Base-by-base conservation (phyloP, 2,329 filamentous ascomycete species). In the Pseudocercospora ulei region DNA sequence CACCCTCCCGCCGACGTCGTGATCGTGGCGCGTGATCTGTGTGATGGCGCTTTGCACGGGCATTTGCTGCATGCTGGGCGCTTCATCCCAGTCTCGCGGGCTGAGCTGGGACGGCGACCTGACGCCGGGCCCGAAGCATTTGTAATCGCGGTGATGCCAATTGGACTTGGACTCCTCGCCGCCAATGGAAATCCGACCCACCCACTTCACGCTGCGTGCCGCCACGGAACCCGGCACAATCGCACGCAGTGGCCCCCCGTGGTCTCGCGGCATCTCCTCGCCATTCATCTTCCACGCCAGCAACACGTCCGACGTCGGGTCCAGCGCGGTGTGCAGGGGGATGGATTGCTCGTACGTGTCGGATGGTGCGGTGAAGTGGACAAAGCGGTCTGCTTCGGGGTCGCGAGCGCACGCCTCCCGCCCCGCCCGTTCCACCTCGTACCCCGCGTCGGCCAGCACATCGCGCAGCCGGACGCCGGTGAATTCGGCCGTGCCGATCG, bases 211-310 rank as follows among this genome's bases (percentile, higher is more conserved):
- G 42, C 68, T 73, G n/a, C 74, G 59, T 0, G 77, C 78, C 1
- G 78, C 78, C 41, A 82, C 80, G 47, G 80, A 80, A 7, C 58
- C 58, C 3, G 77, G 65, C 0, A 80, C 76, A 0, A 82, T 67
- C 0, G 69, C 65, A 3, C 78, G 68, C 0, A 82, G 60, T 0
- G 78, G 78, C 14, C 66, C 76, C 0, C 78, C 78, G 43, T 82
- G 79, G 42, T 81, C 80, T 7, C 65, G 67, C 0, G 78, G 78
- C 0, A 82, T 62, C 0, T 67, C 66, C 44, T 78, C 63, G 3
- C 72, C 77, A 47, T 82, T 82, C 78, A 82, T 82, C 51, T 80
- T 74, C 76, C 76, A 82, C 0, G 73, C 74, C 0, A 82, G 65
- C 34, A 82, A 63, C 0, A 82, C 78, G 17, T 8, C 75, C 67